Evolutionary conservation across 352 stramenopile species (phyloP).

Genomic region (Achlya hypogyna): DNA sequence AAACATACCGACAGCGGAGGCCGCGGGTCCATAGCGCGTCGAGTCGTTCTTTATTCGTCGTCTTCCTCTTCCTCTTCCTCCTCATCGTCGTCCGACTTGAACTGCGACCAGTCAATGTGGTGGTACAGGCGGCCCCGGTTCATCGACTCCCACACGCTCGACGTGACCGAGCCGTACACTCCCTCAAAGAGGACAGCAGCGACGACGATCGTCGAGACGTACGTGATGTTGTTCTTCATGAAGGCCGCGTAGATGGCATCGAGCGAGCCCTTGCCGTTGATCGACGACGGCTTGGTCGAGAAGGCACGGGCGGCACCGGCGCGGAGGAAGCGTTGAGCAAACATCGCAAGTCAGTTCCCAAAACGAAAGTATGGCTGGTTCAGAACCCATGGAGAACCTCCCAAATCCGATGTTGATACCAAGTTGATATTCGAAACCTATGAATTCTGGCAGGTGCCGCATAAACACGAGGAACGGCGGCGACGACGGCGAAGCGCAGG

Average conservation of each 20-base stretch:
- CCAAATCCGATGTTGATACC: background rate
- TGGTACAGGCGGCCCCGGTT: constrained; percentile 83
- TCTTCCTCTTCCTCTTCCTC: constrained; percentile 58
- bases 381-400: background rate
- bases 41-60: constrained; percentile 32
- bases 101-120: constrained; percentile 82
- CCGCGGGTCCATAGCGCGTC: background rate
- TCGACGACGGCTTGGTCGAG: constrained; percentile 56
- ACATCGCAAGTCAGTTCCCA: constrained; percentile 16
- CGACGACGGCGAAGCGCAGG: too few relatives aligned
- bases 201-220: constrained; percentile 68
- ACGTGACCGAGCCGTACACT: constrained; percentile 63
- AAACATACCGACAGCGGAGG: background rate
- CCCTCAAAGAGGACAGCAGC: constrained; percentile 57
- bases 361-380: background rate
- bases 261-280: constrained; percentile 62
- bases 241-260: constrained; percentile 61
- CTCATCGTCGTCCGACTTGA: constrained; percentile 71
- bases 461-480: too few relatives aligned
- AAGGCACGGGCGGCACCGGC: constrained; percentile 1
- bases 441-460: background rate
- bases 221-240: constrained; percentile 77
- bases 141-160: constrained; percentile 66
- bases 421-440: background rate
- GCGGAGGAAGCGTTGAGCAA: constrained; percentile 10